A percentile compares a stretch with the other conserved stretches of the same genome.
Conservation (phyloP, 2,329 filamentous ascomycete species). For the Cadophora malorum region DNA sequence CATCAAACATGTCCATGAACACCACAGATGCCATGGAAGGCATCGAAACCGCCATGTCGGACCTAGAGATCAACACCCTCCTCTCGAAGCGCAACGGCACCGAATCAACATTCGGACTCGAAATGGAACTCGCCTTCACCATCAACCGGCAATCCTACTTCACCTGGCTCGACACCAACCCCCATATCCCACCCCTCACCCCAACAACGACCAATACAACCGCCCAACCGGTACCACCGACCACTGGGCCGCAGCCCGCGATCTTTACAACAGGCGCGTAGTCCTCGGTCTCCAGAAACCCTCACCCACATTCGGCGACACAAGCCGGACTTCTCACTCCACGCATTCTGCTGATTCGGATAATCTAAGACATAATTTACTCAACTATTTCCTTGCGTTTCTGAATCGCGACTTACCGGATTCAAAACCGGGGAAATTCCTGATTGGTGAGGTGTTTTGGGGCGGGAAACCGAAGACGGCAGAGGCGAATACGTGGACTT, state of each 20-base stretch:
- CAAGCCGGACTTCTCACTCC: not conserved
- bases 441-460: slow-evolving; percentile 5
- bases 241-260: not conserved
- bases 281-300: not conserved
- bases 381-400: slow-evolving; percentile 1
- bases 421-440: not conserved
- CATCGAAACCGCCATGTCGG: not conserved
- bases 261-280: not conserved
- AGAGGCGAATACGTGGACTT: not conserved
- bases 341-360: not conserved
- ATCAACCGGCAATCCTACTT: not conserved
- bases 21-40: too few relatives aligned
- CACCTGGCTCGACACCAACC: slow-evolving; percentile 12
- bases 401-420: not conserved
- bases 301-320: not conserved
- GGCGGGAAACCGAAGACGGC: slow-evolving; percentile 2
- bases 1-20: too few relatives aligned
- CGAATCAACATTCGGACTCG: slow-evolving; percentile 18
- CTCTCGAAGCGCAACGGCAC: not conserved
- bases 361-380: not conserved
- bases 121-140: slow-evolving; percentile 20
- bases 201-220: not conserved
- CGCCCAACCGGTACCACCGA: not conserved
- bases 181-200: not conserved
- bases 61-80: not conserved